Evolutionary conservation across 345 rosid species (phyloP).

Genomic region (Abelmoschus esculentus): DNA sequence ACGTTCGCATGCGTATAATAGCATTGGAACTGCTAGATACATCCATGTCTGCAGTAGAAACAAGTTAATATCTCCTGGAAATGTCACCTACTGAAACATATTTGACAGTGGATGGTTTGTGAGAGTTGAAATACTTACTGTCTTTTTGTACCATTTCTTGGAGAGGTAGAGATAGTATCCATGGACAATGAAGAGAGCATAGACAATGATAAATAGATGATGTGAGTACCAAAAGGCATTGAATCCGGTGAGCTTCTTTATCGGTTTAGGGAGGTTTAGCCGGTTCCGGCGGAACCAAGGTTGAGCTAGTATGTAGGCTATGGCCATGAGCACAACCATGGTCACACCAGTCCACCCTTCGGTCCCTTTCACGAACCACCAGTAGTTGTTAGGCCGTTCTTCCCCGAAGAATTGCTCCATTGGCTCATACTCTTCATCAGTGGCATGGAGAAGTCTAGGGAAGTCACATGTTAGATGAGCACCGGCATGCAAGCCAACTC

Average conservation of each 20-base stretch:
- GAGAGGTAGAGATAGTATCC: constrained; percentile 55
- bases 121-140: constrained; percentile 31
- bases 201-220: constrained; percentile 68
- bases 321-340: constrained; percentile 66
- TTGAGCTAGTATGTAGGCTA: constrained; percentile 55
- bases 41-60: constrained; percentile 64
- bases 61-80: not conserved
- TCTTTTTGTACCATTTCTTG: constrained; percentile 64
- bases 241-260: constrained; percentile 66
- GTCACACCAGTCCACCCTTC: constrained; percentile 69
- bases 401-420: constrained; percentile 55
- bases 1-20: constrained; percentile 50
- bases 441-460: constrained; percentile 66
- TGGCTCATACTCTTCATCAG: constrained; percentile 48
- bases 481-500: constrained; percentile 50
- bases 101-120: not conserved
- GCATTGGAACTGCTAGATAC: constrained; percentile 65
- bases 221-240: constrained; percentile 21
- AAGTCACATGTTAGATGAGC: constrained; percentile 73
- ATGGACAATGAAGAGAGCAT: constrained; percentile 57
- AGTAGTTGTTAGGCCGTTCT: constrained; percentile 48
- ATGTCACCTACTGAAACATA: not conserved
- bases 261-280: constrained; percentile 43
- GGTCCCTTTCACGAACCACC: constrained; percentile 70
- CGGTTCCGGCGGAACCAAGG: constrained; percentile 74